phyloP scores from a whole-genome alignment of 805 yeast species.

The Candida yuanshanica region DNA sequence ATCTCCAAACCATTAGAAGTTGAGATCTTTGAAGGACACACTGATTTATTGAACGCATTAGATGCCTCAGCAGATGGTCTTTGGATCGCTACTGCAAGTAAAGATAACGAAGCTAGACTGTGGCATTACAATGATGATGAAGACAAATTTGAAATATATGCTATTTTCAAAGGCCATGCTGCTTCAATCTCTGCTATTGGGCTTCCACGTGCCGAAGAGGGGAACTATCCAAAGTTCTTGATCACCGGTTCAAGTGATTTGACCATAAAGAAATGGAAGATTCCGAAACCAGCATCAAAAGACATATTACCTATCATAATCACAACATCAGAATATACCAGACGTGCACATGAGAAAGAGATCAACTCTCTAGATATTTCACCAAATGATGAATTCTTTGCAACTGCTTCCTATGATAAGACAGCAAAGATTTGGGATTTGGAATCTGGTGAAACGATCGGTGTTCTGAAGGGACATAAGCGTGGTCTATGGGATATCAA shows the following conservation, averaged over 20 bases:
- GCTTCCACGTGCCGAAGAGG: constrained; percentile 39
- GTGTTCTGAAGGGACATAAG: constrained; percentile 82
- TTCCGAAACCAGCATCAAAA: constrained; percentile 59
- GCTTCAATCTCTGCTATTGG: constrained; percentile 81
- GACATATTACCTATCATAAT: constrained; percentile 29
- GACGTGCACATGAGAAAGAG: constrained; percentile 96
- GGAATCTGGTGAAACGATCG: constrained; percentile 81
- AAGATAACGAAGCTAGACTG: constrained; percentile 77
- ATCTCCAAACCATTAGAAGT: constrained; percentile 53
- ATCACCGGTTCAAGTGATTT: constrained; percentile 91
- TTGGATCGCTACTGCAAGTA: constrained; percentile 91
- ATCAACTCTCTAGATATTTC: constrained; percentile 85
- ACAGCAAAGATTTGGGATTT: constrained; percentile 86
- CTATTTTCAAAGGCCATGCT: constrained; percentile 79
- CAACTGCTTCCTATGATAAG: constrained; percentile 93
- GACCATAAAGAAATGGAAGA: constrained; percentile 80
- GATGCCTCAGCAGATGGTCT: constrained; percentile 74
- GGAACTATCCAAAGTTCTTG: constrained; percentile 52
- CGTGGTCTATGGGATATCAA: constrained; percentile 92
- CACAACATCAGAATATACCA: constrained; percentile 73
- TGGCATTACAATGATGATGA: constrained; percentile 61
- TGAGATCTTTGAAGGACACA: constrained; percentile 70
- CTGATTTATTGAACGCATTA: constrained; percentile 74
- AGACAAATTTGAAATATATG: constrained; percentile 39
- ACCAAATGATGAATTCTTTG: constrained; percentile 85